Evolutionary conservation across 371 early-diverging fungal genomes (phyloP), one percentile per base, ranked within the genome.

Genomic region (Choanephora cucurbitarum): DNA sequence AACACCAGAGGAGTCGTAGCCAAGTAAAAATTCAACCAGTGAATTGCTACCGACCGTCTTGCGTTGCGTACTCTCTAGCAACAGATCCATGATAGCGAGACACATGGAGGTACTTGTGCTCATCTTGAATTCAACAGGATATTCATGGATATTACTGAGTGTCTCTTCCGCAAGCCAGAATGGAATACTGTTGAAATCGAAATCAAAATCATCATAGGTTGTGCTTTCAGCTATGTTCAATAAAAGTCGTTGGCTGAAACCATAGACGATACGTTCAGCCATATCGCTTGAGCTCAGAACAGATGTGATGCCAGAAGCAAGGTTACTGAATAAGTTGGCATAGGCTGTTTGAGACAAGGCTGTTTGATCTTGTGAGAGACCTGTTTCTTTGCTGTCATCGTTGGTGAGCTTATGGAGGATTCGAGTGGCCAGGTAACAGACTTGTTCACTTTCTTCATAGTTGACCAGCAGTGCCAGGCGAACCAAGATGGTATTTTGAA

Each of bases 21-120:
- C 97, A 2, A 97, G 75, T 39, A 97, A 69, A 53, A 91, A 94
- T 62, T 96, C 96, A 2, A 93, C 81, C 19, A 96, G 67, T 0
- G 89, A 86, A 0, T 93, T 3, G 7, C 28, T 28, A 28, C 28
- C 92, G n/a, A 78, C 63, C 6, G 68, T 60, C 32, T 64, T 60
- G 5, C 67, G 57, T 5, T 62, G 59, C 18, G 89, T 51, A 66
- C 89, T 93, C 23, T 81, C 69, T 5, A 91, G 52, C 21, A 92
- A 67, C 52, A 92, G 58, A 43, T 91, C 86, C 43, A 91, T 60
- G 28, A 92, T 84, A 4, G 89, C 89, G 23, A 90, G 72, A 7
- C 91, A 86, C 9, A 91, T 79, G 3, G 84, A 76, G 11, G 80
- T 58, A 22, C 55, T 47, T 44, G 67, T 43, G 15, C 58, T 57